phyloP scores from a whole-genome alignment of 176 grass and related monocot species.

The Aechmea fasciata region DNA sequence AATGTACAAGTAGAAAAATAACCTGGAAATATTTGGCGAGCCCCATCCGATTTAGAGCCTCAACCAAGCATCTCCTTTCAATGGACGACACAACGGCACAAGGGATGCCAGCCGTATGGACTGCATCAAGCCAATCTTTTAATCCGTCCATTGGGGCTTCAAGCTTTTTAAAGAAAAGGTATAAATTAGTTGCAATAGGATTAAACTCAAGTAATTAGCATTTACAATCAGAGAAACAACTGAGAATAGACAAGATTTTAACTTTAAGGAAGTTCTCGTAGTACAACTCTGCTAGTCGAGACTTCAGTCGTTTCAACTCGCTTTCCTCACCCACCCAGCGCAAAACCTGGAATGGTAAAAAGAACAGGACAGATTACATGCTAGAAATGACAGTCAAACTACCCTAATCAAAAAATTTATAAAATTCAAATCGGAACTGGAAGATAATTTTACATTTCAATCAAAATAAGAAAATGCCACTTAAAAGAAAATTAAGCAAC shows the following conservation, averaged over 20 bases:
- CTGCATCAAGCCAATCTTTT: constrained; percentile 86
- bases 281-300: constrained; percentile 62
- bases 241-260: background rate
- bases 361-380: background rate
- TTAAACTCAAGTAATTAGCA: background rate
- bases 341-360: constrained; percentile 48
- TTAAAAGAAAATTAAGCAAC: too few species aligned
- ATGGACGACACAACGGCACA: constrained; percentile 77
- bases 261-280: constrained; percentile 83
- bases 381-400: background rate
- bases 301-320: constrained; percentile 78
- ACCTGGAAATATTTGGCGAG: constrained; percentile 94
- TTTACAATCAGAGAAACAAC: constrained; percentile 11
- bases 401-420: background rate
- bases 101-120: constrained; percentile 76
- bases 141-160: constrained; percentile 70
- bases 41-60: constrained; percentile 68
- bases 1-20: background rate
- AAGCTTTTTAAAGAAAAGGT: constrained; percentile 36
- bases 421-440: too few species aligned
- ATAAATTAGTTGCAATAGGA: background rate
- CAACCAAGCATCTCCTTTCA: constrained; percentile 70
- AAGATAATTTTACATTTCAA: too few species aligned
- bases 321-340: constrained; percentile 65
- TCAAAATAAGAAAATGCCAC: too few species aligned